A percentile compares a stretch with the other conserved stretches of the same genome.
Evolutionary conservation across 768 basidiomycete genomes (phyloP).

Genomic region (Dacryopinax primogenitus): DNA sequence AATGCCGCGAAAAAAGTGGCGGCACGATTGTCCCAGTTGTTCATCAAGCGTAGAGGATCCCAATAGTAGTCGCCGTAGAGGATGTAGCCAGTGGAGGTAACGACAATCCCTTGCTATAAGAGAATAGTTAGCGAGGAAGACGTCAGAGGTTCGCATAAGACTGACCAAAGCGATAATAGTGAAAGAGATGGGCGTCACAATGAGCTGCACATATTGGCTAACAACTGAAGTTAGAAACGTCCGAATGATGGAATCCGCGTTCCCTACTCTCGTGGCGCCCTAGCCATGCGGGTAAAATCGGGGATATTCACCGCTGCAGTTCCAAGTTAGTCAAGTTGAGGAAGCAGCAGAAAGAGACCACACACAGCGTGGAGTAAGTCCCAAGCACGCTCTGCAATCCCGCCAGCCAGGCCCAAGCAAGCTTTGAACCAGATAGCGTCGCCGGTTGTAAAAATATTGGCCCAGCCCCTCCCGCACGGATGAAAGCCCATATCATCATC

Average conservation of each 20-base stretch:
- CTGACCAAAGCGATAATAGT: slow-evolving; percentile 52
- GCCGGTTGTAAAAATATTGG: slow-evolving; percentile 47
- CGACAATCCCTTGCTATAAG: slow-evolving; percentile 49
- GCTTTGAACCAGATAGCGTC: slow-evolving; percentile 38
- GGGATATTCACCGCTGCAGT: slow-evolving; percentile 47
- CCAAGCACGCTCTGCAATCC: slow-evolving; percentile 67
- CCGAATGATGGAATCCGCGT: not conserved
- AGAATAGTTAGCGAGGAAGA: not conserved
- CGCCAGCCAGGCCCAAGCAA: slow-evolving; percentile 69
- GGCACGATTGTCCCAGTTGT: slow-evolving; percentile 72
- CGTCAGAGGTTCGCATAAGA: not conserved
- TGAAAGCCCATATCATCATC: slow-evolving; percentile 69
- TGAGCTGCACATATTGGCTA: slow-evolving; percentile 52
- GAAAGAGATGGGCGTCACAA: slow-evolving; percentile 66
- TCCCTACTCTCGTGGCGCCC: slow-evolving; percentile 25
- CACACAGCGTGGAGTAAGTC: slow-evolving; percentile 42
- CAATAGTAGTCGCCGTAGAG: slow-evolving; percentile 55
- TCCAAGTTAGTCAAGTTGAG: not conserved
- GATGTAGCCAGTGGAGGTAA: slow-evolving; percentile 59
- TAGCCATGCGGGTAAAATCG: slow-evolving; percentile 79
- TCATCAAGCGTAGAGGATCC: slow-evolving; percentile 66
- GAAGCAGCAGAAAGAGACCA: slow-evolving; percentile 31
- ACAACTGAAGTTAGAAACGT: not conserved
- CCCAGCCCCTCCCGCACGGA: slow-evolving; percentile 42
- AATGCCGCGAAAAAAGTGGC: slow-evolving; percentile 75